phyloP scores from a whole-genome alignment of 83 land plant species.

The Larix sibirica region DNA sequence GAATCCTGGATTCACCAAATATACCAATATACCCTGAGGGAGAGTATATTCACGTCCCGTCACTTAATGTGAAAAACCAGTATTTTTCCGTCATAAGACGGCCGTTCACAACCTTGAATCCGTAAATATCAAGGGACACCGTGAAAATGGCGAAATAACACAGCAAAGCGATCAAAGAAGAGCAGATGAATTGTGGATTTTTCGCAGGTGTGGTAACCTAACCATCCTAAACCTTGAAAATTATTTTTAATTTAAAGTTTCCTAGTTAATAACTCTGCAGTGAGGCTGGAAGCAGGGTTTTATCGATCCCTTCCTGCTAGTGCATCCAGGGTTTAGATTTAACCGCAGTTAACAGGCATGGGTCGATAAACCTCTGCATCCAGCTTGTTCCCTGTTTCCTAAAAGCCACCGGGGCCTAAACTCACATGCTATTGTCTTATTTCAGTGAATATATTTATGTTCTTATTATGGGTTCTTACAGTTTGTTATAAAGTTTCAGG shows the following conservation, averaged over 20 bases:
- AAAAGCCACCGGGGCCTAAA: not conserved
- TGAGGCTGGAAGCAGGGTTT: conserved; percentile 5
- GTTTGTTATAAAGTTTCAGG: too few relatives aligned
- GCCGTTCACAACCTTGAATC: not conserved
- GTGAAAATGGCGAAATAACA: not conserved
- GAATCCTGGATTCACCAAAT: too few relatives aligned
- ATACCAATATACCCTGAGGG: too few relatives aligned
- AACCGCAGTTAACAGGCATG: conserved; percentile 7
- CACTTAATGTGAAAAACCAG: not conserved
- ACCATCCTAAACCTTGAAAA: not conserved
- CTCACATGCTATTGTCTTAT: not conserved
- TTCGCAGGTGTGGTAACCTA: not conserved
- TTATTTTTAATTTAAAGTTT: not conserved
- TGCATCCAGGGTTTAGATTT: not conserved
- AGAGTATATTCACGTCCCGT: not conserved
- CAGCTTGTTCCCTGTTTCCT: not conserved
- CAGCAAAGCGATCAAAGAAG: not conserved
- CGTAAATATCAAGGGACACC: not conserved
- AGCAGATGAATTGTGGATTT: not conserved
- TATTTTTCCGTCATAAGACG: not conserved
- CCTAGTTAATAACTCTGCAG: not conserved
- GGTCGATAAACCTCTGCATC: conserved; percentile 16
- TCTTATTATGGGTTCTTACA: too few relatives aligned
- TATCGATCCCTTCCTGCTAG: conserved; percentile 11
- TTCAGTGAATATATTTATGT: too few relatives aligned